Evolutionary conservation across 140 eudicot species (phyloP), one percentile per base, ranked within the genome.

Genomic region (Erigeron philadelphicus): DNA sequence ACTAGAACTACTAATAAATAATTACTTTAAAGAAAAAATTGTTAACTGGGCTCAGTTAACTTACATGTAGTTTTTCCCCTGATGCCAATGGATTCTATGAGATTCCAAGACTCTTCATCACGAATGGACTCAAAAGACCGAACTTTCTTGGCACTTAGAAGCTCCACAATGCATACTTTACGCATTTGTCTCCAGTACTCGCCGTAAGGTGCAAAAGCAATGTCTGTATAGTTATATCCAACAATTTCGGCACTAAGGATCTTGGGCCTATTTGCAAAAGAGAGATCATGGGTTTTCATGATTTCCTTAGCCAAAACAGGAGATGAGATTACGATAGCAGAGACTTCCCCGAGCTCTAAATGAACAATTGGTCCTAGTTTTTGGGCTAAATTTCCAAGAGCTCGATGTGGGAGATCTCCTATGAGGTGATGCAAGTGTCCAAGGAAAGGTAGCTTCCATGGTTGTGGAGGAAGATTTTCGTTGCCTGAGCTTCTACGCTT

Each of bases 401-500:
- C 52, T 42, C 45, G 65, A 16, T 59, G 65, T 43, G 25, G 53
- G 16, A 64, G 52, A 13, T 52, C 13, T 11, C 44, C 65, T 1
- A 6, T 3, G 38, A 64, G 54, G 43, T 40, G 50, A 31, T 59
- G 45, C 65, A 59, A 59, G 65, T 59, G 65, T 7, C 65, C 65
- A 59, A 59, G 0, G 4, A 59, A 5, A 1, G 65, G 65, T 5
- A 59, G 65, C 10, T 11, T 59, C 65, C 62, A 19, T 56, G 62
- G 62, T 56, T 56, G 62, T 56, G 62, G 62, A 18, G 62, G 62
- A 56, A 56, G 23, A 13, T 19, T 53, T 21, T 53, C 59, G 18
- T 7, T 2, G 7, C 13, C 21, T 23, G 8, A 6, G 2, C 12
- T 54, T 54, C 4, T 16, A 8, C 7, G 8, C 1, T 18, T 54